A percentile compares a stretch with the other conserved stretches of the same genome.
phyloP scores from a whole-genome alignment of 805 yeast genomes.

The Ogataea salicorniae region DNA sequence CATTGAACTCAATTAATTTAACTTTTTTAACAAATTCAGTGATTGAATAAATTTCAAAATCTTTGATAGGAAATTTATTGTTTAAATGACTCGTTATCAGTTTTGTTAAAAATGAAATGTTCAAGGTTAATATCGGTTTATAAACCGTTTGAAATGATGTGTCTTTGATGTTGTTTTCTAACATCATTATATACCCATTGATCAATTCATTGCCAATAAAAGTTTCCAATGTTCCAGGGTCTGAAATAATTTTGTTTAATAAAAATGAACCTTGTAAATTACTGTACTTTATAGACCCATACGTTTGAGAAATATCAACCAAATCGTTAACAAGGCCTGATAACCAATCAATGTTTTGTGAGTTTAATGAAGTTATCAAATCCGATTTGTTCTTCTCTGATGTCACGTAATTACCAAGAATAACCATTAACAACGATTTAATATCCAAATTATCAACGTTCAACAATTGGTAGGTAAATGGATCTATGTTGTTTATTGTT shows the following conservation, averaged over 20 bases:
- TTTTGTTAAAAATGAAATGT: constrained; percentile 11
- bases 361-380: constrained; percentile 1
- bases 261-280: constrained; percentile 8
- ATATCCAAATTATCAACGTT: background rate
- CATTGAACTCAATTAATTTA: background rate
- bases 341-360: constrained; percentile 1
- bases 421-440: constrained; percentile 11
- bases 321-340: constrained; percentile 1
- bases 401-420: constrained; percentile 14
- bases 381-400: constrained; percentile 4
- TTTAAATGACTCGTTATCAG: constrained; percentile 4
- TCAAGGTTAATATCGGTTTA: constrained; percentile 1
- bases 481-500: background rate
- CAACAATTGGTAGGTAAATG: too few relatives aligned
- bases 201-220: too few relatives aligned
- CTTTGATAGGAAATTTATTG: background rate
- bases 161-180: background rate
- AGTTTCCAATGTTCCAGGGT: background rate
- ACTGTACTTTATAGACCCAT: constrained; percentile 1
- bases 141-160: background rate
- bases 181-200: too few relatives aligned
- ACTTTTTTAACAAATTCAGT: background rate
- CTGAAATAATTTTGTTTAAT: background rate
- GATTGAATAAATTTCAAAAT: background rate
- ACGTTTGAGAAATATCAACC: background rate